These are phyloP conservation scores for Samsoniella hepiali DNA, from an alignment of 2,329 filamentous ascomycete genomes.

Conservation along the genomic window DNA sequence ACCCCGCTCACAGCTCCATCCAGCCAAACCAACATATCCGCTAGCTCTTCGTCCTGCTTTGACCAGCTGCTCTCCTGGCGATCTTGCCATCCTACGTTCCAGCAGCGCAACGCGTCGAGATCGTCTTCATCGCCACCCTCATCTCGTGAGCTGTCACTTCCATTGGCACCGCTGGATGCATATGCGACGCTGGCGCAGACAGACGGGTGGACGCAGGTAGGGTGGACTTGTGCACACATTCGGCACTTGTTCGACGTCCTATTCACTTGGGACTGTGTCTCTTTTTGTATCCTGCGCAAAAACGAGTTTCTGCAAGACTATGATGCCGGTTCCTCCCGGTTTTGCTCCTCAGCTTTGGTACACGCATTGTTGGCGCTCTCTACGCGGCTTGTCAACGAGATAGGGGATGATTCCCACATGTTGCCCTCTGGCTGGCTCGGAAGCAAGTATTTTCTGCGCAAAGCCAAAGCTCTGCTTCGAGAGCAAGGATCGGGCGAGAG, in stretches of 20 bases:
- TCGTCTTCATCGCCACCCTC: neutral
- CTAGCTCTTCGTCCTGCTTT: neutral
- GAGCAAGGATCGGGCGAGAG: neutral
- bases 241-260: slow-evolving; percentile 16
- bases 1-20: neutral
- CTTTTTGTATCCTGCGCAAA: too few species aligned
- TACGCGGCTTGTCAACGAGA: slow-evolving; percentile 8
- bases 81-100: slow-evolving; percentile 4
- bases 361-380: too few species aligned
- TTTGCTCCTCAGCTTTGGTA: too few species aligned
- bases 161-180: neutral
- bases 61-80: slow-evolving; percentile 10
- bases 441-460: slow-evolving; percentile 15
- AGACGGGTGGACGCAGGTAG: slow-evolving; percentile 10
- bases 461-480: neutral
- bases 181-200: neutral
- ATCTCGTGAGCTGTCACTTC: neutral
- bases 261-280: too few species aligned
- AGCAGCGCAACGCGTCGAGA: neutral
- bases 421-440: slow-evolving; percentile 2
- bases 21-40: neutral
- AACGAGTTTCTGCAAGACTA: too few species aligned
- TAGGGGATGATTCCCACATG: neutral
- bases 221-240: slow-evolving; percentile 17
- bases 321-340: too few species aligned